These are phyloP conservation scores for Tolypocladium paradoxum DNA, from an alignment of 2,329 filamentous ascomycete species.

Conservation along the genomic window DNA sequence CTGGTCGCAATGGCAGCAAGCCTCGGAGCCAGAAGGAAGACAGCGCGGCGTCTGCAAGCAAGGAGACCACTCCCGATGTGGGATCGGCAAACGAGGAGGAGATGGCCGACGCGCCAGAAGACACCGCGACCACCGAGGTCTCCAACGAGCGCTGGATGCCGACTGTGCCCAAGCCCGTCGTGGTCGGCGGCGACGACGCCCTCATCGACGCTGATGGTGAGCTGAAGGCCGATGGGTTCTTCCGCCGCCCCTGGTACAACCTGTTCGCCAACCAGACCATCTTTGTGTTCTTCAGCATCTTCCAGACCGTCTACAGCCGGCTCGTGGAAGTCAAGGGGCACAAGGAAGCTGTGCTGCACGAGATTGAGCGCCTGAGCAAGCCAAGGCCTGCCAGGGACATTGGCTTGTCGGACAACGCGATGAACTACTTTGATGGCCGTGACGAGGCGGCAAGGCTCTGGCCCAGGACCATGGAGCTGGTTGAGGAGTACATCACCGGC, in stretches of 20 bases:
- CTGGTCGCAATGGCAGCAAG: constrained; percentile 58
- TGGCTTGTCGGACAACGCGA: constrained; percentile 67
- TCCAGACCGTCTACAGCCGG: constrained; percentile 81
- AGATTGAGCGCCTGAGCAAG: constrained; percentile 61
- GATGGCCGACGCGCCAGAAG: constrained; percentile 49
- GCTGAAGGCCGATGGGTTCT: constrained; percentile 69
- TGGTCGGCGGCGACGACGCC: constrained; percentile 40
- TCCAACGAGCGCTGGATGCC: constrained; percentile 57
- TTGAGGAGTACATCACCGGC: constrained; percentile 75
- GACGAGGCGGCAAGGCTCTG: constrained; percentile 62
- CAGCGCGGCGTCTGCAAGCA: constrained; percentile 66
- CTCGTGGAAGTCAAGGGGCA: constrained; percentile 75
- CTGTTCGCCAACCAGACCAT: constrained; percentile 87
- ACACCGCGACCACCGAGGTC: constrained; percentile 48
- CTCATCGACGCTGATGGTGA: constrained; percentile 48
- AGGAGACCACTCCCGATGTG: constrained; percentile 80
- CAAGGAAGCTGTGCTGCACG: constrained; percentile 59
- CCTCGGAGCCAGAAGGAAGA: constrained; percentile 67
- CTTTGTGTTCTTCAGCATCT: constrained; percentile 89
- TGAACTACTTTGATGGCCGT: constrained; percentile 64
- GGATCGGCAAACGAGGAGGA: constrained; percentile 72
- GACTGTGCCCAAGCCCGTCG: constrained; percentile 43
- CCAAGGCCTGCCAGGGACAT: constrained; percentile 76
- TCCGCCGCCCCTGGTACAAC: constrained; percentile 71
- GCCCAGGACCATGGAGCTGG: constrained; percentile 70